Evolutionary conservation across 257 asterid species (phyloP), one percentile per base, ranked within the genome.

Genomic region (Mitragyna speciosa): DNA sequence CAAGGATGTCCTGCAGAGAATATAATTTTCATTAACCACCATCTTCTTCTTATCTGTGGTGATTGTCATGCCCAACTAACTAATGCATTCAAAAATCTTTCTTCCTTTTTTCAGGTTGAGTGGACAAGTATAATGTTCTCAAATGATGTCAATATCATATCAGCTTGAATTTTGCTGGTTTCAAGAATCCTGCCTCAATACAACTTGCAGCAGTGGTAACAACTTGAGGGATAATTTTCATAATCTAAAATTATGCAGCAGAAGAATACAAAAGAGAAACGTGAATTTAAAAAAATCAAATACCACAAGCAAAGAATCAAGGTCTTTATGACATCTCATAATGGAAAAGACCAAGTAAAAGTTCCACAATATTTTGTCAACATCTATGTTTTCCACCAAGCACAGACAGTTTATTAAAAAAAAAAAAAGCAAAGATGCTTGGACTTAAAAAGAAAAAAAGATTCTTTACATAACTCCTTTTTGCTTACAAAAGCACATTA

Each of bases 1-100:
- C 87, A 91, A 83, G 54, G 98, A 92, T 84, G 98, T 92, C 99
- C 99, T 95, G 97, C 85, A 83, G 87, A 88, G 78, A 88, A 73
- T 84, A 70, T 78, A 76, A 76, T 75, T 76, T 76, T 76, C 58
- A 51, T 79, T 76, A 77, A 63, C 69, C 70, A 65, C 58, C 41
- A 54, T 73, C 67, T 83, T 77, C 69, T 75, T 69, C 26, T 61
- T 67, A 49, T 52, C 52, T 67, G 65, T 51, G 72, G 59, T 12
- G 19, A 30, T 41, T 54, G 78, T 70, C 77, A 52, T 67, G 7
- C 24, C 51, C 41, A 75, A 28, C 45, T 56, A 39, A 20, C 61
- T 28, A 80, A 28, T 45, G 48, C 19, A 6, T 71, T 79, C 64
- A 79, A n/a, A 78, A 70, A 8, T 78, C n/a, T 52, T 47, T 39